Base-by-base conservation (phyloP, 495 filamentous ascomycete species). In the Talaromyces wortmannii region DNA sequence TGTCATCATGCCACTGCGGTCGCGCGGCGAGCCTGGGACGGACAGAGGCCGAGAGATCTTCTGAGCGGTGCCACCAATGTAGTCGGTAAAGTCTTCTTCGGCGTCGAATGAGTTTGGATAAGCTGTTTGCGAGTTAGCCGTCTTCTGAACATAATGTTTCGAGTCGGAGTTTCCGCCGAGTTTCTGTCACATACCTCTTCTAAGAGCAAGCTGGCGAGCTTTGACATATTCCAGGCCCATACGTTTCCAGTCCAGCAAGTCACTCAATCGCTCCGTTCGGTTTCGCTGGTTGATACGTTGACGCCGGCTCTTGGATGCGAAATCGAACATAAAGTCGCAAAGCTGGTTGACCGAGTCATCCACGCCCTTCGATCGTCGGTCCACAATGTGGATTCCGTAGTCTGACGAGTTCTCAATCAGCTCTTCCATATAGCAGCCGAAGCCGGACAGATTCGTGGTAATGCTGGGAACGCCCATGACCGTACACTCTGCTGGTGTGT, bases 161-260 rank as follows among this genome's bases (percentile, higher is more conserved):
- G 29, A 53, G 4, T 13, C 11, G 0, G 16, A 53, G 23, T 31
- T 23, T 23, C 23, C 4, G 23, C 23, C 23, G 23, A 23, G 23
- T 23, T 23, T 4, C 2, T 23, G 23, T 7, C 40, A 55, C 65
- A 60, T 71, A 85, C 83, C 83, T 79, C 94, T 83, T 55, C 94
- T 78, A 57, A 98, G 74, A 12, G 94, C 94, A 56, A 98, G 70
- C 70, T 97, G 95, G 36, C 94, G 83, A 33, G 94, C 94, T 74
- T 98, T 98, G 71, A 96, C 89, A 61, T 98, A 98, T 69, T 98
- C 94, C 88, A 97, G 83, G 10, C 94, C 94, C 94, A 98, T 98
- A 43, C 94, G 80, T 78, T 98, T 98, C 94, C 94, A 98, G 70
- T 98, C 94, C 47, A 98, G 76, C 31, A 98, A 78, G 67, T 98